Evolutionary conservation across 2,329 filamentous ascomycete genomes (phyloP).

Genomic region (Colletotrichum chlorophyti): DNA sequence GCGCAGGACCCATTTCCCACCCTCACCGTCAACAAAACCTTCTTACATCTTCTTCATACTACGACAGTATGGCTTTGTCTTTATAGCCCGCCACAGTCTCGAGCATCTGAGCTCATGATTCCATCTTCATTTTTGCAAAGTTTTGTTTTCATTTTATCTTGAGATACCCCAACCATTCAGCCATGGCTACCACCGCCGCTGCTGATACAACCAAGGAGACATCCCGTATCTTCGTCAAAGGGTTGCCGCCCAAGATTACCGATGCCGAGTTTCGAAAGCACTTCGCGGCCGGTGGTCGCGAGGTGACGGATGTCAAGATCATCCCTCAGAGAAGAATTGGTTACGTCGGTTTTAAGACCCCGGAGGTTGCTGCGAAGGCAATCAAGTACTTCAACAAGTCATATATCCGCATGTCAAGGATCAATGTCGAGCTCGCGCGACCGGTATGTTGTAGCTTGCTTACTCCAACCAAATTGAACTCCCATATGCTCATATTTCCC

Average conservation of each 20-base stretch:
- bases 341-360: conserved; percentile 90
- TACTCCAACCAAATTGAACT: background rate
- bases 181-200: conserved; percentile 25
- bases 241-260: conserved; percentile 83
- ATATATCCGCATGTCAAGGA: conserved; percentile 95
- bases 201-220: conserved; percentile 50
- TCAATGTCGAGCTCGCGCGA: conserved; percentile 85
- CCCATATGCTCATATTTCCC: conserved; percentile 11
- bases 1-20: conserved; percentile 42
- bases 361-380: conserved; percentile 80
- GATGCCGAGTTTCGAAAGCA: conserved; percentile 89
- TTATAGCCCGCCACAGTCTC: conserved; percentile 12
- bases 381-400: conserved; percentile 95
- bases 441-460: conserved; percentile 48
- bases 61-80: conserved; percentile 19
- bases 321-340: conserved; percentile 90
- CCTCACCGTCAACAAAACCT: background rate
- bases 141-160: conserved; percentile 11
- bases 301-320: conserved; percentile 91
- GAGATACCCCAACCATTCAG: conserved; percentile 33
- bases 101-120: conserved; percentile 17
- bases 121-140: conserved; percentile 6
- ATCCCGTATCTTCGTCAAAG: conserved; percentile 80
- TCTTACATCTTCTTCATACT: conserved; percentile 28
- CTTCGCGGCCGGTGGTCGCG: conserved; percentile 75